These are phyloP conservation scores for Trypanosoma grayi DNA, from an alignment of 208 protist genomes.

Conservation along the genomic window DNA sequence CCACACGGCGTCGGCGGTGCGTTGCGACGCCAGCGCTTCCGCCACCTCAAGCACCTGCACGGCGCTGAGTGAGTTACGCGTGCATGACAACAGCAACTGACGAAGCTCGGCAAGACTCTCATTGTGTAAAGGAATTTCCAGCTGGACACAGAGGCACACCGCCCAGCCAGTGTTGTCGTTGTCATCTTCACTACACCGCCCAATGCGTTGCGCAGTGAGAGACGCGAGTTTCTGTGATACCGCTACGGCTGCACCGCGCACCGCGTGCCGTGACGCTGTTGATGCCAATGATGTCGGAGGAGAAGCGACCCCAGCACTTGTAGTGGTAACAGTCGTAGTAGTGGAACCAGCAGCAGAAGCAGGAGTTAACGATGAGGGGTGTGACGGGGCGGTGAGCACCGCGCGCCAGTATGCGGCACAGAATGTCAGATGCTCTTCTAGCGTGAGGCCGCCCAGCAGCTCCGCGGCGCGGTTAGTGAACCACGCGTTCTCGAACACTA, in stretches of 20 bases:
- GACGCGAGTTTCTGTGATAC: constrained; percentile 11
- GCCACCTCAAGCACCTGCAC: constrained; percentile 9
- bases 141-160: constrained; percentile 16
- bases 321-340: too few species aligned
- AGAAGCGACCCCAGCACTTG: too few species aligned
- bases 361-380: too few species aligned
- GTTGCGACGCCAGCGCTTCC: background rate
- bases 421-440: constrained; percentile 19
- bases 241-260: background rate
- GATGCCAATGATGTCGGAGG: too few species aligned
- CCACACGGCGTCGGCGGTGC: constrained; percentile 7
- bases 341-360: too few species aligned
- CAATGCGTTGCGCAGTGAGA: constrained; percentile 20
- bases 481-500: constrained; percentile 21
- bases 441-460: constrained; percentile 3
- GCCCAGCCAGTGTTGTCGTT: background rate
- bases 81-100: constrained; percentile 3
- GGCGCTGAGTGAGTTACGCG: background rate
- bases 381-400: background rate
- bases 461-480: constrained; percentile 1
- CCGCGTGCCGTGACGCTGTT: background rate
- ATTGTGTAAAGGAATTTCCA: constrained; percentile 12
- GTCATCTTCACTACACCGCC: too few species aligned
- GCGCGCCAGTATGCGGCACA: constrained; percentile 18
- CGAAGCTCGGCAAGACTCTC: constrained; percentile 15